Evolutionary conservation across 75 land plant species (phyloP).

Genomic region (Cupressus sempervirens): DNA sequence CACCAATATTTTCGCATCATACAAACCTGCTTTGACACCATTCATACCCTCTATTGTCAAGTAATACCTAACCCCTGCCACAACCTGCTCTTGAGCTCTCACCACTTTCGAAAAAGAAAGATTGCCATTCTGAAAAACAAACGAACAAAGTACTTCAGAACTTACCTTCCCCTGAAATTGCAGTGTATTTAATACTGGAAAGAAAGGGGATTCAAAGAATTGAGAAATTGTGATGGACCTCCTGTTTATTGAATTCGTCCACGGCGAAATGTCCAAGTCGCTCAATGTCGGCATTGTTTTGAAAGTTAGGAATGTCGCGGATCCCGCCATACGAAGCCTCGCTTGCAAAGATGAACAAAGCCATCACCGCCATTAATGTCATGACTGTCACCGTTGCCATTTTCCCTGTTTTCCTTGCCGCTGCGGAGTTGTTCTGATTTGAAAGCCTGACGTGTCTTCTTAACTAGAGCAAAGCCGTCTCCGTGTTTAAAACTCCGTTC

Average conservation of each 20-base stretch:
- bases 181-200: not conserved
- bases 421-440: too few relatives aligned
- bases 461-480: too few relatives aligned
- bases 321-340: not conserved
- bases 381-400: not conserved
- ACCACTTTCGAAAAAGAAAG: conserved; percentile 20
- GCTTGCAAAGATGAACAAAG: not conserved
- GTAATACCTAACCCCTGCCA: conserved; percentile 27
- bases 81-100: conserved; percentile 22
- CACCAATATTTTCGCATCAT: conserved; percentile 34
- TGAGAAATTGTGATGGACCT: not conserved
- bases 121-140: conserved; percentile 11
- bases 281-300: conserved; percentile 17
- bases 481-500: too few relatives aligned
- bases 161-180: not conserved
- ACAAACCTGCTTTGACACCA: conserved; percentile 8
- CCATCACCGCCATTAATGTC: not conserved
- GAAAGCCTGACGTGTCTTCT: too few relatives aligned
- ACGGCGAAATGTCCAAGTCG: conserved; percentile 29
- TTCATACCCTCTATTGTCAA: conserved; percentile 19
- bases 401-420: not conserved
- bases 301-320: not conserved
- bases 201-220: not conserved
- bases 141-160: not conserved
- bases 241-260: conserved; percentile 20